phyloP scores from a whole-genome alignment of 2,329 filamentous ascomycete genomes.

The Fusarium sacchari region DNA sequence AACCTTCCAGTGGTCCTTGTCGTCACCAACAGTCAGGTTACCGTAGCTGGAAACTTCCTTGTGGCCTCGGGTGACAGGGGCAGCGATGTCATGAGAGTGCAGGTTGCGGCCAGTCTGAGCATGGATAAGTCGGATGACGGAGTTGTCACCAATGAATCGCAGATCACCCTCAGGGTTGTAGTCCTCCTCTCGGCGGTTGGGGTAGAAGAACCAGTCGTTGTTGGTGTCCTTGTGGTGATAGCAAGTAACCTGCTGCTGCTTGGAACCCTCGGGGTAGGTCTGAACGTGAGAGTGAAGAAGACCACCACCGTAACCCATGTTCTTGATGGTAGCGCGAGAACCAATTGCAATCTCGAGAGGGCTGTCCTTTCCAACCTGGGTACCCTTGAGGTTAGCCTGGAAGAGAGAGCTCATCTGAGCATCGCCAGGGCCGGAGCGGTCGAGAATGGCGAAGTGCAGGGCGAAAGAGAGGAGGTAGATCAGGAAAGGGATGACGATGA shows the following conservation, averaged over 20 bases:
- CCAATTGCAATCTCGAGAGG: conserved; percentile 91
- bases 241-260: conserved; percentile 96
- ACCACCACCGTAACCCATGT: conserved; percentile 98
- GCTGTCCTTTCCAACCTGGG: conserved; percentile 92
- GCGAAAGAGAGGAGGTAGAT: conserved; percentile 98
- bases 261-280: conserved; percentile 92
- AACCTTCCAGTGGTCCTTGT: conserved; percentile 96
- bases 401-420: conserved; percentile 99
- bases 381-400: conserved; percentile 94
- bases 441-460: conserved; percentile 91
- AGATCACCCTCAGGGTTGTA: conserved; percentile 75
- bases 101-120: conserved; percentile 96
- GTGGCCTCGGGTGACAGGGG: conserved; percentile 88
- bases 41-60: conserved; percentile 96
- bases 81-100: conserved; percentile 90
- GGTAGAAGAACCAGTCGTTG: conserved; percentile 99
- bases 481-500: conserved; percentile 88
- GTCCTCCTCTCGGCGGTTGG: conserved; percentile 80
- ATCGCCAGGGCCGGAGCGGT: conserved; percentile 93
- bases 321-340: conserved; percentile 93
- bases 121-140: conserved; percentile 87
- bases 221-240: conserved; percentile 99
- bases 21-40: conserved; percentile 93
- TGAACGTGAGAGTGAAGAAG: conserved; percentile 96
- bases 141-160: conserved; percentile 80